These are phyloP conservation scores for Eimeria sp. DNA, from an alignment of 169 alveolate genomes.

Conservation along the genomic window DNA sequence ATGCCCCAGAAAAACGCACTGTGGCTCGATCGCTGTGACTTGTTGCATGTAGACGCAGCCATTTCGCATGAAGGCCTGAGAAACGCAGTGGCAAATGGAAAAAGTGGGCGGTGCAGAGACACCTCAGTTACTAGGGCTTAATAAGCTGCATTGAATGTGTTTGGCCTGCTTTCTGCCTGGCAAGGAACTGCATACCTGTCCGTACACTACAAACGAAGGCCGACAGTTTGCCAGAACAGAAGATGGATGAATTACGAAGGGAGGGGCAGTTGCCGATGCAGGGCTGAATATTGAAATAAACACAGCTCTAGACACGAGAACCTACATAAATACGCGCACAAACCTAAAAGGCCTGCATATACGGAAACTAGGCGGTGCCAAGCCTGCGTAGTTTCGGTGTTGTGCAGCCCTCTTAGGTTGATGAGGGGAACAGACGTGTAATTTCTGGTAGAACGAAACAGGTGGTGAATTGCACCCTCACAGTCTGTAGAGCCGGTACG, in stretches of 20 bases:
- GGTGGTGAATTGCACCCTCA: not conserved
- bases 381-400: not conserved
- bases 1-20: not conserved
- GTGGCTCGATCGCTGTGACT: slow-evolving; percentile 63
- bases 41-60: slow-evolving; percentile 78
- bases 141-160: not conserved
- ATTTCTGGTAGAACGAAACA: not conserved
- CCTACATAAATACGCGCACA: not conserved
- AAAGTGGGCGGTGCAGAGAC: not conserved
- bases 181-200: not conserved
- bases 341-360: not conserved
- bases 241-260: slow-evolving; percentile 64
- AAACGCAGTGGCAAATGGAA: not conserved
- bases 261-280: slow-evolving; percentile 40
- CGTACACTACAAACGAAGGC: slow-evolving; percentile 55
- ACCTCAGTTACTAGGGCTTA: not conserved
- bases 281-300: slow-evolving; percentile 18
- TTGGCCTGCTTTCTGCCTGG: not conserved
- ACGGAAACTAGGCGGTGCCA: not conserved
- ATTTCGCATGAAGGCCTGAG: slow-evolving; percentile 75
- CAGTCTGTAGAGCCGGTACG: slow-evolving; percentile 23
- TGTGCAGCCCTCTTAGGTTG: not conserved
- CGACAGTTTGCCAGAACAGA: slow-evolving; percentile 65
- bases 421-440: not conserved
- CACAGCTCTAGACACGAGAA: not conserved